These are phyloP conservation scores for Diaporthe sp. DNA, from an alignment of 2,329 filamentous ascomycete species.

Conservation along the genomic window DNA sequence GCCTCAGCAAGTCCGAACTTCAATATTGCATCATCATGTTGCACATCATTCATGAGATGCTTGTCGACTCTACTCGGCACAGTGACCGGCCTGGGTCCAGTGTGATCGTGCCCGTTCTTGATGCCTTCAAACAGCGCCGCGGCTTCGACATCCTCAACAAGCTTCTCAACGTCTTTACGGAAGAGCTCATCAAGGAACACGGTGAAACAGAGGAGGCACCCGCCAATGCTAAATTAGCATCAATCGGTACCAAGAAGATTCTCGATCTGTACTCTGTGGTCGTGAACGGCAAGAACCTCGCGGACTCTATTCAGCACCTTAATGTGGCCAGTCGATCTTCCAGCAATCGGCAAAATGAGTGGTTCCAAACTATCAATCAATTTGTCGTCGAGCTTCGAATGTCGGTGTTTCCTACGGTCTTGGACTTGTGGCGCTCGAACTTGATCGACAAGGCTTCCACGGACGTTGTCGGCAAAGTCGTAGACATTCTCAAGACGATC, in stretches of 20 bases:
- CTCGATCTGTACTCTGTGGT: conserved; percentile 83
- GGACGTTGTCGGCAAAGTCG: conserved; percentile 79
- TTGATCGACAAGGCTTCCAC: conserved; percentile 85
- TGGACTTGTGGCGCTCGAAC: conserved; percentile 85
- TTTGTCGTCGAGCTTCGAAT: conserved; percentile 88
- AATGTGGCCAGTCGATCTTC: conserved; percentile 51
- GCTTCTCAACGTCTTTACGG: conserved; percentile 76
- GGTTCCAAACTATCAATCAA: conserved; percentile 67
- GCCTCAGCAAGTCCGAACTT: conserved; percentile 69
- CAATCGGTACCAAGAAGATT: conserved; percentile 80
- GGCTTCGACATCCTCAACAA: conserved; percentile 80
- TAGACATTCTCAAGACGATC: conserved; percentile 85
- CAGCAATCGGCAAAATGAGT: conserved; percentile 53
- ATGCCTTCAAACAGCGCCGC: conserved; percentile 85
- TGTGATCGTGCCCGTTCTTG: conserved; percentile 79
- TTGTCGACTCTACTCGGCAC: conserved; percentile 73
- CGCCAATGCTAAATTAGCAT: conserved; percentile 58
- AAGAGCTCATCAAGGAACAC: conserved; percentile 59
- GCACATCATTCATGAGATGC: conserved; percentile 79
- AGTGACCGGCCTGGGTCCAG: conserved; percentile 62
- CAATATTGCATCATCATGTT: conserved; percentile 87
- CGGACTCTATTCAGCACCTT: conserved; percentile 75
- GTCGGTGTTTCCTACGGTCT: conserved; percentile 80
- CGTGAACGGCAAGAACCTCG: conserved; percentile 80
- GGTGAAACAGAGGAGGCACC: conserved; percentile 55